These are phyloP conservation scores for Vigna radiata DNA, from an alignment of 306 rosid genomes.

Conservation along the genomic window DNA sequence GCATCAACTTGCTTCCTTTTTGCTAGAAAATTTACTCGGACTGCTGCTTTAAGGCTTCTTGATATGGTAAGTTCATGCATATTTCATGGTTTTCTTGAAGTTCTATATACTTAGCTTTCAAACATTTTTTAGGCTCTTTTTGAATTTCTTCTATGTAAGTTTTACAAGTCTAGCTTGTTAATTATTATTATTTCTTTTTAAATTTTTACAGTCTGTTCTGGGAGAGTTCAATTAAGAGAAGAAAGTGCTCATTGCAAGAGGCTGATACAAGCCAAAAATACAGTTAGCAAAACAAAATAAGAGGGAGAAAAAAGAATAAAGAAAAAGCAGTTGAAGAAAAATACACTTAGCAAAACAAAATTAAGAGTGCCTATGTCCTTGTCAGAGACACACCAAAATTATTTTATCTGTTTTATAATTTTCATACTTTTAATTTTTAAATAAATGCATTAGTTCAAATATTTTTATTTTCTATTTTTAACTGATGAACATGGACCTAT, in stretches of 20 bases:
- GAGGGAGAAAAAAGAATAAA: slow-evolving; percentile 36
- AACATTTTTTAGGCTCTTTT: neutral
- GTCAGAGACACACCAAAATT: neutral
- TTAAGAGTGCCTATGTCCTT: slow-evolving; percentile 24
- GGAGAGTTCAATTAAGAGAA: slow-evolving; percentile 55
- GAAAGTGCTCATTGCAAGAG: slow-evolving; percentile 32
- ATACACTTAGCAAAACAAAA: neutral
- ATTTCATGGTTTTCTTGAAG: slow-evolving; percentile 14
- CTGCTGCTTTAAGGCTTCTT: slow-evolving; percentile 93
- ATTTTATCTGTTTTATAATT: neutral
- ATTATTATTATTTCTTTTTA: neutral
- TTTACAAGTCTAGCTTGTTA: slow-evolving; percentile 19
- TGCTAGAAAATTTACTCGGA: slow-evolving; percentile 90
- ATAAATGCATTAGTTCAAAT: too few species aligned
- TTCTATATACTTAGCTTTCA: slow-evolving; percentile 2
- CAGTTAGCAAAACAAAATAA: slow-evolving; percentile 34
- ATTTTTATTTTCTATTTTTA: too few species aligned
- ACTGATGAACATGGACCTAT: too few species aligned
- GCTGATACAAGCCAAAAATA: slow-evolving; percentile 37
- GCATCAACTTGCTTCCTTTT: slow-evolving; percentile 95
- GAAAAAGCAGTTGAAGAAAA: slow-evolving; percentile 23
- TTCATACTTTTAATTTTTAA: neutral
- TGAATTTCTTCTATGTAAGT: neutral
- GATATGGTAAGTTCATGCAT: slow-evolving; percentile 64
- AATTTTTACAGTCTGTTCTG: slow-evolving; percentile 63